Evolutionary conservation across 1,284 basidiomycete species (phyloP), one percentile per base, ranked within the genome.

Genomic region (Bjerkandera adusta): DNA sequence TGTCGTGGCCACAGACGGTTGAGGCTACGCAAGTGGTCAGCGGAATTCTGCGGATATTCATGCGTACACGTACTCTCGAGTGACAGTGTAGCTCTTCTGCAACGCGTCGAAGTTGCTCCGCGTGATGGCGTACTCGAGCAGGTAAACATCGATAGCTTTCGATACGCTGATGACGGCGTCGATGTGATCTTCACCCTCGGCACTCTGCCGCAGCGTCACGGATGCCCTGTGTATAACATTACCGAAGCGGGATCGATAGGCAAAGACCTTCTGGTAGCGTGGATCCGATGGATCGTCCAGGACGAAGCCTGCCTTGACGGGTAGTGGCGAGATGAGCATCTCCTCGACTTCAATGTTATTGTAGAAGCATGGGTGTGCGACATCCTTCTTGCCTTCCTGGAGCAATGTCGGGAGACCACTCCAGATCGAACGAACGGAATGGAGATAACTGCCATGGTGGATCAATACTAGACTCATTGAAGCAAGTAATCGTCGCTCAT

Each of bases 111-210:
- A 86, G 41, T 77, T 75, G 42, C 67, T 66, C 55, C 79, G 70
- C 36, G 70, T 79, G 62, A 87, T 71, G 7, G 79, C 89, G 63
- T 91, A 91, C 49, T 83, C 81, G 41, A 91, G 71, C 54, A 92
- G 69, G 58, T 80, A 89, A 1, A 82, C 79, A 53, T 92, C 89
- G 36, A 91, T 83, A 1, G 83, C 82, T 53, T 79, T 81, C 11
- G 78, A 75, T 20, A 89, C 76, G 25, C 73, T 72, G 25, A 88
- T 75, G 51, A 97, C 83, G 8, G 91, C 86, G 63, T 99, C 97
- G 47, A 95, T 93, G 56, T 96, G 94, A 63, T 95, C 93, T 66
- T 97, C 94, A 25, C 78, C 82, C 45, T 73, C 68, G 54, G 76
- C 64, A 36, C 76, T 75, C 54, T 75, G 71, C 36, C 76, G 76